Evolutionary conservation across 768 basidiomycete species (phyloP), one percentile per base, ranked within the genome.

Genomic region (Tephrocybe sp.): DNA sequence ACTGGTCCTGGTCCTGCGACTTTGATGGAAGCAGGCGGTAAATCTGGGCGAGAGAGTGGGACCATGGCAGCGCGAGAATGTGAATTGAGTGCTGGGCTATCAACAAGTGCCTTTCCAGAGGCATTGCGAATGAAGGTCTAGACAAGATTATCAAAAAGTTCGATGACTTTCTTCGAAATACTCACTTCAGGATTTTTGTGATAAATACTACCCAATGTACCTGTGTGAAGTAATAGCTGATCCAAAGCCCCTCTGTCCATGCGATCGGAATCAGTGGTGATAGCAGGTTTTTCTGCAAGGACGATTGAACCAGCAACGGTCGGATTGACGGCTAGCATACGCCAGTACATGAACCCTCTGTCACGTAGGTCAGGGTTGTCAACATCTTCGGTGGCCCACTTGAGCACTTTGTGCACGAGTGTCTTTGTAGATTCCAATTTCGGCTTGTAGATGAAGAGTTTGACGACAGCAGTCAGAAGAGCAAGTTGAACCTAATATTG

Each of bases 271-370:
- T 98, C 96, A 2, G 92, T 98, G n/a, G 93, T 95, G 57, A 99
- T 98, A 2, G 93, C 77, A 26, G 97, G 97, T 62, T 97, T 97
- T 59, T 94, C 92, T 13, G 91, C 78, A 16, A 98, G 76, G 32
- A 98, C 95, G 55, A 98, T 88, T 57, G 92, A 88, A 34, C 86
- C 82, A 6, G 97, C 95, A 0, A 87, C 86, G 7, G 85, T 72
- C 1, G 95, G 93, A 64, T 97, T 93, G 61, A 93, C 87, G 8
- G 96, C 95, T 39, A 98, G 79, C 71, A 99, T 78, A 34, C 97
- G 85, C 97, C 97, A 99, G 71, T 98, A 99, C 89, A 99, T 98
- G 74, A 95, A 98, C 3, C 97, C 97, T 54, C 97, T 78, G 68
- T 99, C 97, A 31, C 97, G 82, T 17, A 99, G 75, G 73, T 99